These are phyloP conservation scores for Xerocomus spinulosus DNA, from an alignment of 768 basidiomycete species.

Conservation along the genomic window DNA sequence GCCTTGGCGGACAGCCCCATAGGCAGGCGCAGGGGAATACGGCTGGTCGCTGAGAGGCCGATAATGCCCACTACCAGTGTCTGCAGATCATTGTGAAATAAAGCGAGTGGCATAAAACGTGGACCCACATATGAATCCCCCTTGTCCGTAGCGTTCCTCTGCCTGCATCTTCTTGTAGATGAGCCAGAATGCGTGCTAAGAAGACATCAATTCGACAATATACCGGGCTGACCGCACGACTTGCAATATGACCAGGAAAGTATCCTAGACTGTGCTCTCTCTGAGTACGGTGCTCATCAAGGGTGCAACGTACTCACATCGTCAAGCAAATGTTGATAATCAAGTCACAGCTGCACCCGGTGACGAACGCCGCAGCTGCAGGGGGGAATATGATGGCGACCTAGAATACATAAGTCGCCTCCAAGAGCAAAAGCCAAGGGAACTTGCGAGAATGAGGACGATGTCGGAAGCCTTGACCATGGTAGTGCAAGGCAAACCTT, in stretches of 20 bases:
- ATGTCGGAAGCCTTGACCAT: slow-evolving; percentile 67
- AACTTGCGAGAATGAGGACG: slow-evolving; percentile 68
- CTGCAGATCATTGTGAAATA: slow-evolving; percentile 16
- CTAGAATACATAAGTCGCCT: slow-evolving; percentile 31
- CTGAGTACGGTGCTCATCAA: slow-evolving; percentile 2
- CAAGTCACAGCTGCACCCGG: slow-evolving; percentile 83
- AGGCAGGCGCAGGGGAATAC: slow-evolving; percentile 27
- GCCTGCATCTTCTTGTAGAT: slow-evolving; percentile 90
- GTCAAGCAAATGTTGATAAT: slow-evolving; percentile 82
- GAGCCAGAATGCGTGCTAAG: slow-evolving; percentile 80
- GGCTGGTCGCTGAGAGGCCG: slow-evolving; percentile 23
- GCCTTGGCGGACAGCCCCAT: slow-evolving; percentile 30
- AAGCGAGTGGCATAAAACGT: not conserved
- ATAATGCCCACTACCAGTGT: slow-evolving; percentile 38
- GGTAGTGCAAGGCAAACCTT: not conserved
- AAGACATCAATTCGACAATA: not conserved
- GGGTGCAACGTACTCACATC: slow-evolving; percentile 42
- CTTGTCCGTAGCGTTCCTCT: slow-evolving; percentile 73
- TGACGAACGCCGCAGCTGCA: slow-evolving; percentile 69
- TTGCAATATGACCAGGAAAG: slow-evolving; percentile 57
- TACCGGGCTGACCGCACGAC: slow-evolving; percentile 10
- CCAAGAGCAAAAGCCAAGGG: not conserved
- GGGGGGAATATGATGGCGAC: slow-evolving; percentile 80
- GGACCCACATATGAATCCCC: slow-evolving; percentile 70
- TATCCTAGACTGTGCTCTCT: slow-evolving; percentile 58